phyloP scores from a whole-genome alignment of 2,329 filamentous ascomycete genomes.

The Cercospora sp. region DNA sequence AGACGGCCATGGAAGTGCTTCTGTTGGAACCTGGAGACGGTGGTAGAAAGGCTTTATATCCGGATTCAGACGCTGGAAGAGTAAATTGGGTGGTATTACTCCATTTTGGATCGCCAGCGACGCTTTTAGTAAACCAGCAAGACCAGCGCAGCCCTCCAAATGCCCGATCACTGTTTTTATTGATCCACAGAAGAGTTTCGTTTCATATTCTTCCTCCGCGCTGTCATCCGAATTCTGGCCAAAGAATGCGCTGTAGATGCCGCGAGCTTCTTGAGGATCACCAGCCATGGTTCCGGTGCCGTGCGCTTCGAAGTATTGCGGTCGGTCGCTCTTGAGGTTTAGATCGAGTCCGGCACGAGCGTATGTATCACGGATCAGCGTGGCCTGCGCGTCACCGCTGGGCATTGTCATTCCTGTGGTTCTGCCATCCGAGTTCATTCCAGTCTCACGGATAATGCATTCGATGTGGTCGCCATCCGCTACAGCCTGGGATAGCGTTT shows the following conservation, averaged over 20 bases:
- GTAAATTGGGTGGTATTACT: constrained; percentile 32
- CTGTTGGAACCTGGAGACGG: constrained; percentile 25
- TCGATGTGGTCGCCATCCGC: constrained; percentile 50
- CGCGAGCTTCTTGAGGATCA: constrained; percentile 33
- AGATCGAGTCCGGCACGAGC: constrained; percentile 31
- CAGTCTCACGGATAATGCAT: constrained; percentile 42
- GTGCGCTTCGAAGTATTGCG: constrained; percentile 32
- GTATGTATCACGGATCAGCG: constrained; percentile 44
- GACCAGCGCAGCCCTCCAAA: constrained; percentile 29
- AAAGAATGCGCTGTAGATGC: constrained; percentile 28
- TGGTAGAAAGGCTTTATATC: constrained; percentile 34
- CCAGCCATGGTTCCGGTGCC: constrained; percentile 40
- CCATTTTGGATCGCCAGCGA: constrained; percentile 33
- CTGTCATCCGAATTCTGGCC: neutral
- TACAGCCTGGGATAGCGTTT: constrained; percentile 52
- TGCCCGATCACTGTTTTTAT: constrained; percentile 35
- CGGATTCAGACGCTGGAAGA: constrained; percentile 31
- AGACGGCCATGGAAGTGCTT: constrained; percentile 37
- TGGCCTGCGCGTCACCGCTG: constrained; percentile 40
- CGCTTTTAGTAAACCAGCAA: constrained; percentile 33
- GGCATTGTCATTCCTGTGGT: constrained; percentile 45
- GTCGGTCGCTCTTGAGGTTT: constrained; percentile 15
- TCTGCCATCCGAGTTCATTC: constrained; percentile 43
- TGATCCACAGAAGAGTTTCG: constrained; percentile 29
- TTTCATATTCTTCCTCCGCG: neutral